Evolutionary conservation across 169 alveolate species (phyloP).

Genomic region (Cryptosporidium sp.): DNA sequence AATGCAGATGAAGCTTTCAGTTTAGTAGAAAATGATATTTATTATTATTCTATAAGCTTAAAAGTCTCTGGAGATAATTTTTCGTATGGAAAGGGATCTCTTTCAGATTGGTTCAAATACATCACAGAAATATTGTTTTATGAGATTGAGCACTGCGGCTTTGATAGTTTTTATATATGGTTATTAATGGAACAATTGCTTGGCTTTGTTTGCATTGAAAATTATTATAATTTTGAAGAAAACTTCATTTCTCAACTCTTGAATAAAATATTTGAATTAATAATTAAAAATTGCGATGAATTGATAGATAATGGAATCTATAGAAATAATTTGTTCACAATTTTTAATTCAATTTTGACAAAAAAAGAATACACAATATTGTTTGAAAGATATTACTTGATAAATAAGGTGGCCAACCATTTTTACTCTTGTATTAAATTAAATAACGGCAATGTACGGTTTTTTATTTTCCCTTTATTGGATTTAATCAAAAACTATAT

Average conservation of each 20-base stretch:
- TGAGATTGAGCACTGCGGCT: conserved; percentile 36
- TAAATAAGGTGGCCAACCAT: conserved; percentile 5
- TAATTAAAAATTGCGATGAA: conserved; percentile 19
- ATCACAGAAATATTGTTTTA: not conserved
- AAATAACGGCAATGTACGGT: conserved; percentile 7
- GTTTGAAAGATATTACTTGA: not conserved
- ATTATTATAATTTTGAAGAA: not conserved
- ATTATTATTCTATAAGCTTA: not conserved
- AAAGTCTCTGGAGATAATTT: not conserved
- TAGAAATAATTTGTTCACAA: conserved; percentile 20
- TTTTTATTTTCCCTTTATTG: conserved; percentile 59
- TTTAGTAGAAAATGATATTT: not conserved
- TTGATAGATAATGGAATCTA: conserved; percentile 34
- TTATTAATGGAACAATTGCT: conserved; percentile 29
- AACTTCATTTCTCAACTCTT: not conserved
- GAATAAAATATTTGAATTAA: conserved; percentile 11
- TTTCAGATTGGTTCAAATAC: not conserved
- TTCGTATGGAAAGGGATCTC: conserved; percentile 1
- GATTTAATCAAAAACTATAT: conserved; percentile 2
- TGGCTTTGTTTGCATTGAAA: not conserved
- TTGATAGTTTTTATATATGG: conserved; percentile 31
- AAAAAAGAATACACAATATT: conserved; percentile 1
- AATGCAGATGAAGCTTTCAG: not conserved
- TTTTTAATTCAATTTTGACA: conserved; percentile 30
- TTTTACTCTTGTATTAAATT: conserved; percentile 1